Base-by-base conservation (phyloP, 192 early-diverging fungal species). In the Coemansia sp. region DNA sequence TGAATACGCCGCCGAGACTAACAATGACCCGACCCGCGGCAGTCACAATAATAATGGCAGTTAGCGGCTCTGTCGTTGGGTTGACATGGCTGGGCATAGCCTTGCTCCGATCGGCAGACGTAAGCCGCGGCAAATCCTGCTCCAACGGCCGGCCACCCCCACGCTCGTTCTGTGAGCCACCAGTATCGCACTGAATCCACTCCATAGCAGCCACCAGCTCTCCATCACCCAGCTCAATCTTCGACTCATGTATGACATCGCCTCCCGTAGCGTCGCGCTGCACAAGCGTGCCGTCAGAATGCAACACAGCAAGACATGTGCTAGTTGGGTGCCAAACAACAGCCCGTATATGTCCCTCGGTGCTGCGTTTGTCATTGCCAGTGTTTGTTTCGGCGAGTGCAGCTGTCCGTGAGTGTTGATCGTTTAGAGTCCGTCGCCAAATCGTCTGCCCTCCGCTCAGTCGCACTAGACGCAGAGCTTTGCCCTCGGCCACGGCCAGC, bases 371-470 rank as follows among this genome's bases (percentile, higher is more conserved):
- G 27, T 44, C 64, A 27, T 41, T 44, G 46, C 8, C 7, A 33
- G 22, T 11, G 38, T 43, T 61, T 7, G 15, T 15, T n/a, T 71
- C 52, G 2, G 49, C 6, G 18, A 52, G 24, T 12, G 11, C n/a
- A 5, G 65, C 50, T 31, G 55, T 12, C 6, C 47, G 49, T 18
- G 71, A 36, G n/a, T 62, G 27, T 7, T 55, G 40, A 50, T 77
- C 80, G 46, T 36, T 50, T 8, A 65, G 69, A 2, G 66, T 46
- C 0, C 69, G 80, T 0, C 80, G 71, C 80, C 80, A 82, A 44
- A 82, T 69, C 2, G 75, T 82, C 38, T 82, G 68, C 8, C 80
- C 80, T 13, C 80, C 80, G 46, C 80, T 82, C 31, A 82, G 66
- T 1, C 80, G 71, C 12, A 82, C 75, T 33, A 82, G 47, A 0